These are phyloP conservation scores for Rhodotorula sp. DNA, from an alignment of 1,284 basidiomycete species.

Conservation along the genomic window DNA sequence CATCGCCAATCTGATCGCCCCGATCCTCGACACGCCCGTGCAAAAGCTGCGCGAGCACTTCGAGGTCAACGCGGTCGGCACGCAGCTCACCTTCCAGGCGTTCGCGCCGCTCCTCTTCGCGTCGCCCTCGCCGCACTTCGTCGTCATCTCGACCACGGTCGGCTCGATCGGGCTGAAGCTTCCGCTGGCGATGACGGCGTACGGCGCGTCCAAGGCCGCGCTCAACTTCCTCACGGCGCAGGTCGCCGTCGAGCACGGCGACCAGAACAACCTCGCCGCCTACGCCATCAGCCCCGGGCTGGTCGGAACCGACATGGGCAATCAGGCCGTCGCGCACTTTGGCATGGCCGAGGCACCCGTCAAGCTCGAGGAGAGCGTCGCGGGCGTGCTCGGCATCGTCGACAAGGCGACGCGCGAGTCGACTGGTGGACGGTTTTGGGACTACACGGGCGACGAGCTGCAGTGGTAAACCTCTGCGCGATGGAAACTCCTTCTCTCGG, in stretches of 20 bases:
- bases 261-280: constrained; percentile 4
- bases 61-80: constrained; percentile 28
- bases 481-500: background rate
- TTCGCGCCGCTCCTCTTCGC: constrained; percentile 17
- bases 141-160: constrained; percentile 7
- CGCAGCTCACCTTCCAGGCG: constrained; percentile 22
- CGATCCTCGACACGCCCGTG: background rate
- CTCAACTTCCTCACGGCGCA: constrained; percentile 1
- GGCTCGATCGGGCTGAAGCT: constrained; percentile 2
- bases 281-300: constrained; percentile 4
- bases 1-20: background rate
- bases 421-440: constrained; percentile 6
- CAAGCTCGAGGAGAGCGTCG: background rate
- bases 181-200: background rate
- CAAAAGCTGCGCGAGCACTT: background rate
- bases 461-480: background rate
- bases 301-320: constrained; percentile 20
- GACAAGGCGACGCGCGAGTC: background rate
- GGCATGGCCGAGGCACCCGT: background rate
- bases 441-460: background rate
- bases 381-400: background rate
- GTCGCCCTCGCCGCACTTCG: constrained; percentile 15
- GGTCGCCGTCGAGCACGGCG: constrained; percentile 1
- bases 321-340: background rate
- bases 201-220: constrained; percentile 17